A percentile compares a stretch with the other conserved stretches of the same genome.
phyloP scores from a whole-genome alignment of 2,329 filamentous ascomycete genomes.

The Neofusicoccum umdonicola region DNA sequence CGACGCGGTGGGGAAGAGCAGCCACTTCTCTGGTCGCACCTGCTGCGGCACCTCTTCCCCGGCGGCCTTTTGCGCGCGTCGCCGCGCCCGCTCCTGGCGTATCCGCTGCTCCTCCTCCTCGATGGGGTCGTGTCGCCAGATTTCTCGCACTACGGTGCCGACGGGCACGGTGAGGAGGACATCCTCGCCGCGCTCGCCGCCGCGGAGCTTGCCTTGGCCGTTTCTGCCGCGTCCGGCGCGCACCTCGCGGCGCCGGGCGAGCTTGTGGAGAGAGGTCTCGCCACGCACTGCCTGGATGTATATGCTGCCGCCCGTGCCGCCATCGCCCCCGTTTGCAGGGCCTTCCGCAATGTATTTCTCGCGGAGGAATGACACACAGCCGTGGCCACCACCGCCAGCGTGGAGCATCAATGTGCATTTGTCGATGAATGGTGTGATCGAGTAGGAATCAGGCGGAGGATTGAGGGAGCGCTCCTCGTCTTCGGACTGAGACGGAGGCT shows the following conservation, averaged over 20 bases:
- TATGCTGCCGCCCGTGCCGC: conserved; percentile 84
- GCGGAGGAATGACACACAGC: conserved; percentile 89
- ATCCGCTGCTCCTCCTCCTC: conserved; percentile 55
- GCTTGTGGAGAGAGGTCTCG: conserved; percentile 89
- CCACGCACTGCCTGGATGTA: conserved; percentile 92
- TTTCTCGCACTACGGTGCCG: conserved; percentile 83
- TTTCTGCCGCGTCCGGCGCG: conserved; percentile 74
- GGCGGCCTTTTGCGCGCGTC: conserved; percentile 27
- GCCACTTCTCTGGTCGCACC: conserved; percentile 67
- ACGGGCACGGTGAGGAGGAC: conserved; percentile 86
- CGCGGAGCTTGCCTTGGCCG: conserved; percentile 69
- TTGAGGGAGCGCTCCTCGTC: conserved; percentile 59
- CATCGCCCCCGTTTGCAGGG: conserved; percentile 91
- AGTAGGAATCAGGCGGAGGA: conserved; percentile 80
- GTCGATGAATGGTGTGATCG: conserved; percentile 80
- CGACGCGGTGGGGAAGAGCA: conserved; percentile 78
- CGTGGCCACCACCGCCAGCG: conserved; percentile 80
- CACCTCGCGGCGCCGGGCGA: conserved; percentile 72
- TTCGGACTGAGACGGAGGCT: conserved; percentile 3
- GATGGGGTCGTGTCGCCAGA: conserved; percentile 74
- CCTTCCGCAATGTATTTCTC: conserved; percentile 88
- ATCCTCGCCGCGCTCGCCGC: conserved; percentile 81
- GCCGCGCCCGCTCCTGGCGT: conserved; percentile 22
- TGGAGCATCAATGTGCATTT: conserved; percentile 74
- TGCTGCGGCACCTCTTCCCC: conserved; percentile 35